phyloP scores from a whole-genome alignment of 768 basidiomycete species.

The Rhodotorula kratochvilovae region DNA sequence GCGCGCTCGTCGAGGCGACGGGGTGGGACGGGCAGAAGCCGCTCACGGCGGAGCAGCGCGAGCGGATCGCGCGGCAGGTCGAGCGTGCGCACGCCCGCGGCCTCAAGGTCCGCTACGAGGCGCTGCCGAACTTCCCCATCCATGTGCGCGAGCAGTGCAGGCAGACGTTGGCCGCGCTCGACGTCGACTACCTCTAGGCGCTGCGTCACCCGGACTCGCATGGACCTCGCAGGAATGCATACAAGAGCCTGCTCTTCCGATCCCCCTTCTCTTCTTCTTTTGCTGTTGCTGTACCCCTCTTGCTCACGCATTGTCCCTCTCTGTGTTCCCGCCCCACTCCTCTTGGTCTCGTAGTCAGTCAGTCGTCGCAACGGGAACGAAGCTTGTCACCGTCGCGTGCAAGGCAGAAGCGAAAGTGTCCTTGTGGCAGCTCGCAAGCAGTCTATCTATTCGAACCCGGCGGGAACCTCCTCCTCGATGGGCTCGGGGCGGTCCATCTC shows the following conservation, averaged over 20 bases:
- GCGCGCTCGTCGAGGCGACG: constrained; percentile 1
- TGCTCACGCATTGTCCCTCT: neutral
- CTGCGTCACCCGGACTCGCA: no score
- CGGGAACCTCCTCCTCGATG: constrained; percentile 17
- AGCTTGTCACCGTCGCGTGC: no score
- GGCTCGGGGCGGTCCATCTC: constrained; percentile 8
- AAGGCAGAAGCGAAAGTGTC: no score
- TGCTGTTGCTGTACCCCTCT: constrained; percentile 6
- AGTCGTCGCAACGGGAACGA: no score
- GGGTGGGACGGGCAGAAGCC: constrained; percentile 2
- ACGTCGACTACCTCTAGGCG: constrained; percentile 17
- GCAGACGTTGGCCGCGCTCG: neutral
- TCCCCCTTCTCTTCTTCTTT: neutral
- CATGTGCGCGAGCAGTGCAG: constrained; percentile 8
- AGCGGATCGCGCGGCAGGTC: constrained; percentile 1
- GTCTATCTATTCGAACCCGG: constrained; percentile 1
- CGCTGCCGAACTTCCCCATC: constrained; percentile 12
- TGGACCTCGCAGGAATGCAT: no score
- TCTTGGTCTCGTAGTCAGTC: no score
- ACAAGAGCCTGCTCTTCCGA: neutral
- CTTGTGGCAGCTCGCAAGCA: neutral
- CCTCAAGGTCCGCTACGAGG: constrained; percentile 8
- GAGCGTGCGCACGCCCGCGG: constrained; percentile 2
- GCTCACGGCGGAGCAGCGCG: neutral
- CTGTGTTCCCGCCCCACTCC: no score